Evolutionary conservation across 768 basidiomycete species (phyloP).

Genomic region (Lactifluus rugatus): DNA sequence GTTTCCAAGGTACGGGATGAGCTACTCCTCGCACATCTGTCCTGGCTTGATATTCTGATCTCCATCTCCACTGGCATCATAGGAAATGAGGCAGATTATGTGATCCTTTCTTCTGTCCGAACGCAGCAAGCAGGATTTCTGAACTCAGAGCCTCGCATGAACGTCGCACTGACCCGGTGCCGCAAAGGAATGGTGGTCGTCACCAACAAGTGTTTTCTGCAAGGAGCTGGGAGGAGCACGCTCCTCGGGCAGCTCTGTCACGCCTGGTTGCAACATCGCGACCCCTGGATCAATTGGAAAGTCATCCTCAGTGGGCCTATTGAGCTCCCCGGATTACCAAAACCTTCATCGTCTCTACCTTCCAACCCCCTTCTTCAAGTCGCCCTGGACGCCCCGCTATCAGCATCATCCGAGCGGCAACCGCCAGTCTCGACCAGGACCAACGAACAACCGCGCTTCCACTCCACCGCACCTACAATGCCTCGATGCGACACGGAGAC

Average conservation of each 20-base stretch:
- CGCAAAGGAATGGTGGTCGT: conserved; percentile 40
- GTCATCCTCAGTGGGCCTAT: background rate
- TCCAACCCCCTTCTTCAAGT: background rate
- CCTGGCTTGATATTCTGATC: background rate
- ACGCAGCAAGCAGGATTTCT: conserved; percentile 39
- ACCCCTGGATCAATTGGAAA: conserved; percentile 26
- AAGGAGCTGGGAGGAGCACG: conserved; percentile 26
- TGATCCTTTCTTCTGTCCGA: conserved; percentile 44
- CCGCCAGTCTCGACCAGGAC: background rate
- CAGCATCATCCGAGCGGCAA: background rate
- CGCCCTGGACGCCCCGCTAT: background rate
- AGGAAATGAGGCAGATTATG: conserved; percentile 45
- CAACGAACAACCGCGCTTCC: background rate
- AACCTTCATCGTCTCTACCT: background rate
- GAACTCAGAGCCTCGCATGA: conserved; percentile 34
- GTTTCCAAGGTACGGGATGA: conserved; percentile 3
- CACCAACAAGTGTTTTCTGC: conserved; percentile 34
- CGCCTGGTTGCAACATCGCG: conserved; percentile 22
- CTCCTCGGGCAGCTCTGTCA: conserved; percentile 33
- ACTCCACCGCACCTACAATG: background rate
- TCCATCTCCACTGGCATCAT: background rate
- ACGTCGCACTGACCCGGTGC: conserved; percentile 35
- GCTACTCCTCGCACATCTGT: background rate
- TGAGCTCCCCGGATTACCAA: background rate
- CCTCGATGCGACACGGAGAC: background rate